Percentiles rank a stretch among this genome's conserved stretches.
These are phyloP conservation scores for Ammopiptanthus mongolicus DNA, from an alignment of 306 rosid genomes.

Conservation along the genomic window DNA sequence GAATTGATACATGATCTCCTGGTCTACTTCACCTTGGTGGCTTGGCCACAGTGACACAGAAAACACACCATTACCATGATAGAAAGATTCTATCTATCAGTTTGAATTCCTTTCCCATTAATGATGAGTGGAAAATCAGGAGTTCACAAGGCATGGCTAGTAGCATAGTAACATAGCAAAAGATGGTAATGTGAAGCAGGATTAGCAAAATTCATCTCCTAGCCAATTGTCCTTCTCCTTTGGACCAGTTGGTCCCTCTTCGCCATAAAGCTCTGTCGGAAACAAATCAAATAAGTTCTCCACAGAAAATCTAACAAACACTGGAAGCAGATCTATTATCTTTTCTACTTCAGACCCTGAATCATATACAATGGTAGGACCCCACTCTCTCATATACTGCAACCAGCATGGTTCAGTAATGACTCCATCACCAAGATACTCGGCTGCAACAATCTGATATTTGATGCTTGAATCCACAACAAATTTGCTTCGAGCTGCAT, in stretches of 20 bases:
- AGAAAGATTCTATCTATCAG: not conserved
- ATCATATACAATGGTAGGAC: constrained; percentile 72
- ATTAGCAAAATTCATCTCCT: constrained; percentile 77
- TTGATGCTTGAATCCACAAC: constrained; percentile 64
- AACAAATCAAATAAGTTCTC: constrained; percentile 72
- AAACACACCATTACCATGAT: not conserved
- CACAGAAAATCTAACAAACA: constrained; percentile 73
- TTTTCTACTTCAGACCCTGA: constrained; percentile 64
- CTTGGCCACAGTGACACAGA: not conserved
- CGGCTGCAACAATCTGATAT: constrained; percentile 74
- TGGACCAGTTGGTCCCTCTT: constrained; percentile 98
- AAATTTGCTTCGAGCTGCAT: constrained; percentile 61
- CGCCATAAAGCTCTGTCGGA: constrained; percentile 85
- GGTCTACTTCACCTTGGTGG: not conserved
- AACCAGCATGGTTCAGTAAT: constrained; percentile 85
- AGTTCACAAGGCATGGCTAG: not conserved
- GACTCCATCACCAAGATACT: constrained; percentile 70
- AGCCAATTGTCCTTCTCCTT: constrained; percentile 86
- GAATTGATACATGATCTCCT: constrained; percentile 2
- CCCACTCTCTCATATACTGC: constrained; percentile 97
- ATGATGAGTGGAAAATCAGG: not conserved
- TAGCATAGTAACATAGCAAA: not conserved
- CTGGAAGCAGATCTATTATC: constrained; percentile 68
- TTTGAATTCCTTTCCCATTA: constrained; percentile 1
- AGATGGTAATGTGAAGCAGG: not conserved